These are phyloP conservation scores for Trichoderma reesei DNA, from an alignment of 495 filamentous ascomycete species.

Conservation along the genomic window DNA sequence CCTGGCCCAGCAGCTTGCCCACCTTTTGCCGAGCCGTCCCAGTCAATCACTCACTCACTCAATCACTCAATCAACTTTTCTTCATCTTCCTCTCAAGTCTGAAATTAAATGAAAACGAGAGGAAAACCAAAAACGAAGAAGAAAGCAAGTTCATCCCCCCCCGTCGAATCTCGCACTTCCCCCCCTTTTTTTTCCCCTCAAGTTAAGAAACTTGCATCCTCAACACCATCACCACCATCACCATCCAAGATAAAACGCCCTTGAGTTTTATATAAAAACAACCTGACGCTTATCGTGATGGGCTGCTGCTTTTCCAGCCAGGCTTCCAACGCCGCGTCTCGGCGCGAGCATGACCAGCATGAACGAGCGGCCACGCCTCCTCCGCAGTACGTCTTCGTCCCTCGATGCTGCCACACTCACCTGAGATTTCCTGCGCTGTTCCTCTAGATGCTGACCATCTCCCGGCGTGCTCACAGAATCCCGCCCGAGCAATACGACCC, in stretches of 20 bases:
- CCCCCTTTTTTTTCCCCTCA: no score
- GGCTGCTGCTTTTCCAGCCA: constrained; percentile 2
- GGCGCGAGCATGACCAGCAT: neutral
- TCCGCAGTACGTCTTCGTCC: neutral
- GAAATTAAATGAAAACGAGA: no score
- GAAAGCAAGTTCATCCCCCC: neutral
- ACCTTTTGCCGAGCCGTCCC: neutral
- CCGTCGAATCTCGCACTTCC: no score
- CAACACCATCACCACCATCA: no score
- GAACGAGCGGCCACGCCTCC: neutral
- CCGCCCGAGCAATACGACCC: neutral
- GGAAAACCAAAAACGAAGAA: neutral
- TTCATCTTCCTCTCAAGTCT: neutral
- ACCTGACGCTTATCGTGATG: neutral
- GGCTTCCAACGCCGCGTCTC: neutral
- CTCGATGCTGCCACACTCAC: no score
- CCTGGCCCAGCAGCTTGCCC: no score
- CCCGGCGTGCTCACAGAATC: neutral
- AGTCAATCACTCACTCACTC: no score
- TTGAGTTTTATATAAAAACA: neutral
- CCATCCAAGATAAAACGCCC: no score
- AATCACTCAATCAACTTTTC: neutral
- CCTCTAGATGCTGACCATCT: neutral
- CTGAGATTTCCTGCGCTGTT: no score
- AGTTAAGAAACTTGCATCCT: no score